phyloP scores from a whole-genome alignment of 495 filamentous ascomycete species.

The Tuber umbilicatum region DNA sequence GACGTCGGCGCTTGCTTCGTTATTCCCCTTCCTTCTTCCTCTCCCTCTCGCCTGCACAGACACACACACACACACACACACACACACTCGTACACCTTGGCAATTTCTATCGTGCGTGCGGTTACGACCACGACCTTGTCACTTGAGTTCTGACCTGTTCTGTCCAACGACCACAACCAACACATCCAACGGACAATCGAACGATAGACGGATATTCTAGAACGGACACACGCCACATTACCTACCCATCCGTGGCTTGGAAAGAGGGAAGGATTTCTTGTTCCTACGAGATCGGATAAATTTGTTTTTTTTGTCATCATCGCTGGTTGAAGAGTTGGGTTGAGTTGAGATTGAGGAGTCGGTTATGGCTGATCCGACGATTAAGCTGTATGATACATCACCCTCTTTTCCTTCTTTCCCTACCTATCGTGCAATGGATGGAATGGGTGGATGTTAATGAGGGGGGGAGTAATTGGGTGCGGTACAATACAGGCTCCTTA shows the following conservation, averaged over 20 bases:
- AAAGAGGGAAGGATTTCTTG: neutral
- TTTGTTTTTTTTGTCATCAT: neutral
- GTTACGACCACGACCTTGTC: neutral
- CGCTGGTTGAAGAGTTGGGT: neutral
- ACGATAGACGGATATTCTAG: conserved; percentile 7
- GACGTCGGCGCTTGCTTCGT: conserved; percentile 8
- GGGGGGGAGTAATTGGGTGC: neutral
- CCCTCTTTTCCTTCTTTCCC: neutral
- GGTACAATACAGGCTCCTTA: conserved; percentile 26
- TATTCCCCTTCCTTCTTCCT: neutral
- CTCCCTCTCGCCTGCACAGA: conserved; percentile 10
- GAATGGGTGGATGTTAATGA: neutral
- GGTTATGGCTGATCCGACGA: conserved; percentile 25
- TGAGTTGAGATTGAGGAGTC: neutral
- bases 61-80: conserved; percentile 15
- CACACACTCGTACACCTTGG: conserved; percentile 10
- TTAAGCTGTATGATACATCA: conserved; percentile 30
- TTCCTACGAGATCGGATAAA: neutral
- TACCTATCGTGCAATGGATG: neutral
- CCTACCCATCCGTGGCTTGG: neutral
- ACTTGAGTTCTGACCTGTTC: neutral
- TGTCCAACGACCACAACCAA: neutral
- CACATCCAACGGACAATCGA: conserved; percentile 7
- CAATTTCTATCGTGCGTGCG: neutral
- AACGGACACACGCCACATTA: neutral